Evolutionary conservation across 306 rosid species (phyloP), one percentile per base, ranked within the genome.

Genomic region (Mimosa pudica): DNA sequence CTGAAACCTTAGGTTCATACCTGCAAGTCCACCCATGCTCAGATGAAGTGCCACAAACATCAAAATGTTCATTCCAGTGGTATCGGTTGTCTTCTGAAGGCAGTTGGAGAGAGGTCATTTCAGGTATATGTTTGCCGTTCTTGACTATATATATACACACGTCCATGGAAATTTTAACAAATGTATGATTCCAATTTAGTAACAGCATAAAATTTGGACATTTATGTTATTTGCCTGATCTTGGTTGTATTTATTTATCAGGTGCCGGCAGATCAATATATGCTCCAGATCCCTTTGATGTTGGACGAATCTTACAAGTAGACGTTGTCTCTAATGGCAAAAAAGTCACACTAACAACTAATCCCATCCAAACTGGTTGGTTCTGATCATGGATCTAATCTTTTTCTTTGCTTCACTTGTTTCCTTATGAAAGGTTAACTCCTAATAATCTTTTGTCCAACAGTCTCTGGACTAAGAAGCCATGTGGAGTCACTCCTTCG

Each of bases 221-320:
- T 71, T 82, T 63, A 12, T 54, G 33, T 3, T 81, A 10, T 14
- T 36, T 66, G 75, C 72, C 82, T 85, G 80, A 76, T 64, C 78
- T 70, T 65, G 63, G 69, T 66, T 77, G 18, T 83, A 80, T 74
- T 58, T 61, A 64, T 44, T 70, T 83, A 74, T 84, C 87, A 94
- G 97, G 98, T 82, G 97, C 95, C 76, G 69, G 57, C 75, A 89
- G 85, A 80, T 82, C 89, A 57, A 68, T 79, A 46, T 94, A 94
- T 79, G 94, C 98, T 70, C 97, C 96, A 7, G 98, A 94, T 51
- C 98, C 98, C n/a, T 84, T 85, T 57, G 98, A 94, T 84, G 95
- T 92, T 69, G 97, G 97, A 64, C 87, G 98, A 84, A 84, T 86
- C 82, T 87, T 94, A 66, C 95, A 91, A 89, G 95, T 88, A 42